A percentile compares a stretch with the other conserved stretches of the same genome.
Conservation (phyloP, 768 basidiomycete species). For the Boletellus ananiceps region DNA sequence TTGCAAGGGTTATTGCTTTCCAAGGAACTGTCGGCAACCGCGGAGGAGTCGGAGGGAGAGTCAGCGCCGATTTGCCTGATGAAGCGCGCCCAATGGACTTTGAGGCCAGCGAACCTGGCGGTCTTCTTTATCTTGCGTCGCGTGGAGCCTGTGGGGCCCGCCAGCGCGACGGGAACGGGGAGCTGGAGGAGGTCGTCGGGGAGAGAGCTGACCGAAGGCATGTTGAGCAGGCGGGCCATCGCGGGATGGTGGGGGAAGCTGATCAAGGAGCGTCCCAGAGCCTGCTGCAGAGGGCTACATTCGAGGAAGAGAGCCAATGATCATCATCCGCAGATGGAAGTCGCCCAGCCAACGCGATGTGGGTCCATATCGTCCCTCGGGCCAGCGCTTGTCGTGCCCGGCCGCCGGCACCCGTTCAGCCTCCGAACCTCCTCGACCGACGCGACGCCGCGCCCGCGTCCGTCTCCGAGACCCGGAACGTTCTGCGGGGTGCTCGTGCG, state of each 20-base stretch:
- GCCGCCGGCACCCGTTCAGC: constrained; percentile 8
- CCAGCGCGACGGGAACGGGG: constrained; percentile 42
- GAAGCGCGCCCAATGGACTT: constrained; percentile 47
- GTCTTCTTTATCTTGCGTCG: constrained; percentile 34
- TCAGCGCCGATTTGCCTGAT: constrained; percentile 52
- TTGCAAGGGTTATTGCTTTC: constrained; percentile 35
- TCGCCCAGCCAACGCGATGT: constrained; percentile 6
- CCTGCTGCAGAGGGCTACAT: not conserved
- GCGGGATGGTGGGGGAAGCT: constrained; percentile 2
- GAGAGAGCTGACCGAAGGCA: constrained; percentile 1
- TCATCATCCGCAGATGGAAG: constrained; percentile 8
- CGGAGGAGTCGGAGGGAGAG: constrained; percentile 53
- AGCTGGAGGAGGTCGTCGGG: constrained; percentile 25
- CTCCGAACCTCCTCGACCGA: constrained; percentile 6
- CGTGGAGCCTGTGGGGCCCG: constrained; percentile 16
- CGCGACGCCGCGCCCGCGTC: not conserved
- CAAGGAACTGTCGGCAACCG: constrained; percentile 44
- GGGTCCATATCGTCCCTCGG: constrained; percentile 2
- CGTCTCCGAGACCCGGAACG: not conserved
- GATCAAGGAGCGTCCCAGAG: not conserved
- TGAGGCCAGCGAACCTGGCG: constrained; percentile 37
- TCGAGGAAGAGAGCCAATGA: not conserved
- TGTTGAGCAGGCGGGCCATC: constrained; percentile 1
- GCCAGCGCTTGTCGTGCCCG: not conserved
- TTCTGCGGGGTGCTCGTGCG: not conserved